A percentile compares a stretch with the other conserved stretches of the same genome.
Conservation (phyloP, 169 alveolate genomes). For the Plasmodium adleri region DNA sequence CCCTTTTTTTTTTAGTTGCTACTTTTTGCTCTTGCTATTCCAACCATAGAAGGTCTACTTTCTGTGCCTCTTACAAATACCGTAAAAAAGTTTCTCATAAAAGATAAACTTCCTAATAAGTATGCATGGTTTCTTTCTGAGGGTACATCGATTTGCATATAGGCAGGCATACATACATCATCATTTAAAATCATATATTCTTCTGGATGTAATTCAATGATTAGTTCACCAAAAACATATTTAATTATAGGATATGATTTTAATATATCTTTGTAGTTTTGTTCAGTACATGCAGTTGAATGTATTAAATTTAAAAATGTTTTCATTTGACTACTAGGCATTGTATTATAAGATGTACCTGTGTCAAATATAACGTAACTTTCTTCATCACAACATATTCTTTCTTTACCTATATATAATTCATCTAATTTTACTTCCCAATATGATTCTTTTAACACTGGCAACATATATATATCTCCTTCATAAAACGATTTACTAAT, state of each 20-base stretch:
- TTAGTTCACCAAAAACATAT: constrained; percentile 80
- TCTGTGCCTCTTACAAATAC: constrained; percentile 80
- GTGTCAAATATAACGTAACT: constrained; percentile 90
- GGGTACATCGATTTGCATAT: constrained; percentile 92
- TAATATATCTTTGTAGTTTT: constrained; percentile 52
- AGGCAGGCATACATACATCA: constrained; percentile 88
- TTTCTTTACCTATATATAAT: constrained; percentile 87
- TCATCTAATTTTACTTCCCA: constrained; percentile 91
- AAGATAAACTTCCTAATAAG: constrained; percentile 88
- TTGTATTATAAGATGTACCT: constrained; percentile 90
- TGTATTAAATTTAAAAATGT: constrained; percentile 75
- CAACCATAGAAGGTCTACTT: constrained; percentile 81
- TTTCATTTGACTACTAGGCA: constrained; percentile 85
- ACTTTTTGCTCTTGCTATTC: constrained; percentile 67
- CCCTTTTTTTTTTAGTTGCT: not conserved
- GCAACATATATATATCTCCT: constrained; percentile 88
- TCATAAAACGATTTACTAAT: constrained; percentile 85
- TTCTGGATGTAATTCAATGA: constrained; percentile 75
- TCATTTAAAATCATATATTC: constrained; percentile 80
- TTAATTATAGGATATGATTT: constrained; percentile 80
- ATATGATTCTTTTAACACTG: constrained; percentile 90
- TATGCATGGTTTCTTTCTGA: constrained; percentile 91
- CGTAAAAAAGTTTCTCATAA: constrained; percentile 90
- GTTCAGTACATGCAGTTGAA: constrained; percentile 42
- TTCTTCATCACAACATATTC: constrained; percentile 88